phyloP scores from a whole-genome alignment of 805 yeast species.

The Kodamaea fukazawae region DNA sequence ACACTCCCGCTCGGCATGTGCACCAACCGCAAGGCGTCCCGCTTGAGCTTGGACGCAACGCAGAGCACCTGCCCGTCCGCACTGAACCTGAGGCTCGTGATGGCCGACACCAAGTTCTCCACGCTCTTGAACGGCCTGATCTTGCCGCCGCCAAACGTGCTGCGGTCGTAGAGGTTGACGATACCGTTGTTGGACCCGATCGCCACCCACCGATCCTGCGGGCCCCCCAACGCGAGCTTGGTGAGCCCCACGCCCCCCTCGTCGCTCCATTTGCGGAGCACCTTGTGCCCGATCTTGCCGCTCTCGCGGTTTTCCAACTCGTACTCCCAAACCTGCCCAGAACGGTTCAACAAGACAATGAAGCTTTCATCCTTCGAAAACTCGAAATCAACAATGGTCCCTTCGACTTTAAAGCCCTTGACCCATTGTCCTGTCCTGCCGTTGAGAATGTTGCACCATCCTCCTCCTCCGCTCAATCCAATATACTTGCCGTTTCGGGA shows the following conservation, averaged over 20 bases:
- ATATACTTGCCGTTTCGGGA: constrained; percentile 71
- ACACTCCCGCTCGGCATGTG: constrained; percentile 87
- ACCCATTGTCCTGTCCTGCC: constrained; percentile 84
- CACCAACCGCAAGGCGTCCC: constrained; percentile 81
- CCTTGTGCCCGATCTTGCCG: constrained; percentile 30
- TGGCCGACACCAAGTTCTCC: constrained; percentile 78
- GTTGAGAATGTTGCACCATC: constrained; percentile 84
- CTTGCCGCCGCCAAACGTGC: constrained; percentile 11
- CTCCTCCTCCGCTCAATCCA: constrained; percentile 79
- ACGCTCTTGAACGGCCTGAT: constrained; percentile 59
- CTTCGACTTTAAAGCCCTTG: constrained; percentile 85
- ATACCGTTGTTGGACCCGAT: constrained; percentile 87
- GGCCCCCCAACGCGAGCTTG: constrained; percentile 67
- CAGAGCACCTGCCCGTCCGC: constrained; percentile 88
- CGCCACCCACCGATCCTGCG: constrained; percentile 75
- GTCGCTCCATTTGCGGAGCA: constrained; percentile 76
- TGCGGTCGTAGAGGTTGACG: constrained; percentile 79
- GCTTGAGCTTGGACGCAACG: constrained; percentile 78
- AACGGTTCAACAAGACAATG: constrained; percentile 59
- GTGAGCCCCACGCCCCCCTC: constrained; percentile 85
- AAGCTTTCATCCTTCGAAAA: constrained; percentile 51
- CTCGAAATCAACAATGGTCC: constrained; percentile 76
- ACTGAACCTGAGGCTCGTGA: constrained; percentile 70
- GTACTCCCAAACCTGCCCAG: constrained; percentile 92
- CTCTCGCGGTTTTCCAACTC: constrained; percentile 16